Percentiles rank a stretch among this genome's conserved stretches.
phyloP scores from a whole-genome alignment of 2,329 filamentous ascomycete species.

The Cordyceps cateniannulata region DNA sequence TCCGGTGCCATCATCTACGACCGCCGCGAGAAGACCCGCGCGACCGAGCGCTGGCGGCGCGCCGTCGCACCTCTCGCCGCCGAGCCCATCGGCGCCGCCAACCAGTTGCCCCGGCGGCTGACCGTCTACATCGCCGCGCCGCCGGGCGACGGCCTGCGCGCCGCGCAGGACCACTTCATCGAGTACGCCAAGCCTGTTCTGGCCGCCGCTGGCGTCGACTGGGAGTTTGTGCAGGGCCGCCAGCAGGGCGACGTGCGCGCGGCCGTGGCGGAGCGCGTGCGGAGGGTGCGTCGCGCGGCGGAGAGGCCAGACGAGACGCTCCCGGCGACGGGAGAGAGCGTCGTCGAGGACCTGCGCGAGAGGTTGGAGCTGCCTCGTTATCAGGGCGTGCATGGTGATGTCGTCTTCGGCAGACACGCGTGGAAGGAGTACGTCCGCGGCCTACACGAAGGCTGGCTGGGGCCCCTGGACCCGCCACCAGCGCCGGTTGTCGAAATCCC shows the following conservation, averaged over 20 bases:
- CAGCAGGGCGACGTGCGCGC: conserved; percentile 89
- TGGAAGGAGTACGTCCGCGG: conserved; percentile 98
- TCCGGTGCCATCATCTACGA: conserved; percentile 83
- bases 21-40: conserved; percentile 78
- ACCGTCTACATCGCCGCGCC: conserved; percentile 82
- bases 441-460: conserved; percentile 93
- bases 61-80: conserved; percentile 78
- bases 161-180: conserved; percentile 90
- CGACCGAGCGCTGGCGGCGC: conserved; percentile 79
- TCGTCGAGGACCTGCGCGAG: conserved; percentile 57
- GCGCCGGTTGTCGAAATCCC: conserved; percentile 19
- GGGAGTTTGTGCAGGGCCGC: conserved; percentile 90
- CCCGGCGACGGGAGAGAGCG: conserved; percentile 42
- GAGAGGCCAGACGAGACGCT: conserved; percentile 44
- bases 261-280: conserved; percentile 78
- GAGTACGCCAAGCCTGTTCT: conserved; percentile 94
- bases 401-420: conserved; percentile 83
- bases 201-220: conserved; percentile 84
- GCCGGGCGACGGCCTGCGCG: conserved; percentile 75
- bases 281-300: conserved; percentile 59
- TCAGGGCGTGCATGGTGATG: conserved; percentile 69
- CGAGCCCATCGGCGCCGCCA: conserved; percentile 62
- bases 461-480: conserved; percentile 63
- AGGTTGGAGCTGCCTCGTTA: conserved; percentile 64
- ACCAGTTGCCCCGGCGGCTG: conserved; percentile 72